Percentiles rank a stretch among this genome's conserved stretches.
Evolutionary conservation across 2,329 filamentous ascomycete species (phyloP).

Genomic region (Colletotrichum ledebouriae): DNA sequence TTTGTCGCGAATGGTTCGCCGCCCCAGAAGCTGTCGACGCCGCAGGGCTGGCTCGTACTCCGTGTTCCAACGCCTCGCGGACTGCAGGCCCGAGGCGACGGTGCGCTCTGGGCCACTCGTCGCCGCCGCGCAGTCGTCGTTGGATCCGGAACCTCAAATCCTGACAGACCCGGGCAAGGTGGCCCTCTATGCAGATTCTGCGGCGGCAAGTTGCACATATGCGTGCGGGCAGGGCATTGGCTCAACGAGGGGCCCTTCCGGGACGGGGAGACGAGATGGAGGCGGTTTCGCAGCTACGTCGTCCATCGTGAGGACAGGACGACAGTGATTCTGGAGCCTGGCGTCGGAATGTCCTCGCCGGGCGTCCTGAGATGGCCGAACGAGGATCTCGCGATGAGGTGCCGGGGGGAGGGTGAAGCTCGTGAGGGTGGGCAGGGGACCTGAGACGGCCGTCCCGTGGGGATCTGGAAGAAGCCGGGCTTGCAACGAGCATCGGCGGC

Average conservation of each 20-base stretch:
- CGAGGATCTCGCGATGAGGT: slow-evolving; percentile 38
- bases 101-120: slow-evolving; percentile 45
- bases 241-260: slow-evolving; percentile 44
- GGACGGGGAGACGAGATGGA: slow-evolving; percentile 40
- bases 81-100: slow-evolving; percentile 49
- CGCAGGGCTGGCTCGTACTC: slow-evolving; percentile 50
- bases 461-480: slow-evolving; percentile 38
- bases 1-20: slow-evolving; percentile 49
- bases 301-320: slow-evolving; percentile 17
- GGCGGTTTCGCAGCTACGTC: slow-evolving; percentile 29
- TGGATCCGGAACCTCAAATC: slow-evolving; percentile 45
- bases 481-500: slow-evolving; percentile 43
- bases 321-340: slow-evolving; percentile 43
- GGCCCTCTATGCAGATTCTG: slow-evolving; percentile 42
- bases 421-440: slow-evolving; percentile 42
- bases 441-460: slow-evolving; percentile 41
- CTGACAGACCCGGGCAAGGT: slow-evolving; percentile 40
- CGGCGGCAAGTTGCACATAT: slow-evolving; percentile 43
- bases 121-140: slow-evolving; percentile 44
- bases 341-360: slow-evolving; percentile 44
- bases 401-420: slow-evolving; percentile 39
- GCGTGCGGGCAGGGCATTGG: slow-evolving; percentile 43
- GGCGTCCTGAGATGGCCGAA: slow-evolving; percentile 44
- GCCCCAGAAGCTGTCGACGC: slow-evolving; percentile 47
- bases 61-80: slow-evolving; percentile 48